Conservation (phyloP, 306 rosid genomes). For the Malus asiatica region DNA sequence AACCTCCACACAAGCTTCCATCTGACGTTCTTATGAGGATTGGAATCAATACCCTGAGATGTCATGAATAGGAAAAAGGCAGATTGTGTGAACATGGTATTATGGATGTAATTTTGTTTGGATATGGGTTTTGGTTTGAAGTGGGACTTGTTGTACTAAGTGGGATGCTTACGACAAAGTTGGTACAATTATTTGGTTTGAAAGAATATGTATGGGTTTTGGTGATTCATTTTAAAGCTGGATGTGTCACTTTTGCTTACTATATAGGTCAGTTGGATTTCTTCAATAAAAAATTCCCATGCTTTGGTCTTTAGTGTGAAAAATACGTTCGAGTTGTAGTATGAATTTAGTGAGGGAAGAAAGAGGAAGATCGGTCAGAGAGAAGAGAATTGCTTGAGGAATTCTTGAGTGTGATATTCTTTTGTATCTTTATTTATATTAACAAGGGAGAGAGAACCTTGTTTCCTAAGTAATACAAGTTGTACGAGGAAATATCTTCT, state of each 20-base stretch:
- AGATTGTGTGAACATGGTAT: not conserved
- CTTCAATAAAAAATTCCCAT: not conserved
- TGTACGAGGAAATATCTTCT: too few species aligned
- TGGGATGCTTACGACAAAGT: constrained; percentile 4
- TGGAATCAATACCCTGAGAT: not conserved
- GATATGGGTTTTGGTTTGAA: not conserved
- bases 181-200: constrained; percentile 6
- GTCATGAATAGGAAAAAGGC: not conserved
- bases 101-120: not conserved
- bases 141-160: constrained; percentile 15
- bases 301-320: not conserved
- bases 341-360: too few species aligned
- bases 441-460: too few species aligned
- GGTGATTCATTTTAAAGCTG: not conserved
- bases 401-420: too few species aligned
- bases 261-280: not conserved
- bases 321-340: too few species aligned
- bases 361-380: too few species aligned
- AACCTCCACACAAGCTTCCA: too few species aligned
- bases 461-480: too few species aligned
- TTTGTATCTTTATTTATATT: too few species aligned
- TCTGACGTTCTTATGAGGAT: too few species aligned
- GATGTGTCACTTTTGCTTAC: not conserved
- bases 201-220: not conserved
- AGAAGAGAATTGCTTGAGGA: too few species aligned